phyloP scores from a whole-genome alignment of 1,139 yeast genomes.

The Lodderomyces theae region DNA sequence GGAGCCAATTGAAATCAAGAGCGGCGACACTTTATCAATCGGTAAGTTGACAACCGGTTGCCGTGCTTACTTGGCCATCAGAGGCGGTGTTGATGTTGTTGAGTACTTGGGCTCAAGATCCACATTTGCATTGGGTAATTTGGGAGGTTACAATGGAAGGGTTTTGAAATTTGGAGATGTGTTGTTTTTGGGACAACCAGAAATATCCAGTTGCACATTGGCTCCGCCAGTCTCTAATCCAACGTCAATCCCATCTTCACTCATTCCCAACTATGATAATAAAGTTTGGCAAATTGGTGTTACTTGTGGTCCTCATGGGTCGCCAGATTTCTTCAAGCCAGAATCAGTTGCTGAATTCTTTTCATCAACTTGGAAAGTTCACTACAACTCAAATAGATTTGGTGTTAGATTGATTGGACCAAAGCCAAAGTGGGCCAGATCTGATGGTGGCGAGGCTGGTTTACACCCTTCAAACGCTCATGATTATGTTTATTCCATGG shows the following conservation, averaged over 20 bases:
- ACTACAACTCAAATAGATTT: constrained; percentile 93
- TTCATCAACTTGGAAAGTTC: constrained; percentile 82
- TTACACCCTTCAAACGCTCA: constrained; percentile 97
- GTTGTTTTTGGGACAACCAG: constrained; percentile 77
- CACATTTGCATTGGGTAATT: constrained; percentile 88
- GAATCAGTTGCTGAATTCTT: constrained; percentile 78
- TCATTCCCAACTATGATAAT: constrained; percentile 57
- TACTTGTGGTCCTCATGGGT: constrained; percentile 96
- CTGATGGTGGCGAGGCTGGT: constrained; percentile 98
- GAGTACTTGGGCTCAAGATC: constrained; percentile 95
- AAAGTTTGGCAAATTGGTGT: constrained; percentile 86
- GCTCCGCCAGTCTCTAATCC: constrained; percentile 74
- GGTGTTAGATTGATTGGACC: constrained; percentile 96
- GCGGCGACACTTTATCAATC: constrained; percentile 75
- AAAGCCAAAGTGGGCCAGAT: constrained; percentile 93
- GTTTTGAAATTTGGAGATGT: constrained; percentile 91
- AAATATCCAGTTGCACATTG: constrained; percentile 60
- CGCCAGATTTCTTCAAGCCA: constrained; percentile 87
- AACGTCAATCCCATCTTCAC: constrained; percentile 47
- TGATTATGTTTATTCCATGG: constrained; percentile 93
- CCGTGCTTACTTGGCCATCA: constrained; percentile 82
- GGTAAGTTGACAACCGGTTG: constrained; percentile 84
- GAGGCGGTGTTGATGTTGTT: constrained; percentile 93
- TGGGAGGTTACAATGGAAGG: constrained; percentile 95
- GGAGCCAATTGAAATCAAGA: constrained; percentile 64